Percentiles rank a stretch among this genome's conserved stretches.
Conservation (phyloP, 495 filamentous ascomycete species). For the Lasiosphaeria hispida region DNA sequence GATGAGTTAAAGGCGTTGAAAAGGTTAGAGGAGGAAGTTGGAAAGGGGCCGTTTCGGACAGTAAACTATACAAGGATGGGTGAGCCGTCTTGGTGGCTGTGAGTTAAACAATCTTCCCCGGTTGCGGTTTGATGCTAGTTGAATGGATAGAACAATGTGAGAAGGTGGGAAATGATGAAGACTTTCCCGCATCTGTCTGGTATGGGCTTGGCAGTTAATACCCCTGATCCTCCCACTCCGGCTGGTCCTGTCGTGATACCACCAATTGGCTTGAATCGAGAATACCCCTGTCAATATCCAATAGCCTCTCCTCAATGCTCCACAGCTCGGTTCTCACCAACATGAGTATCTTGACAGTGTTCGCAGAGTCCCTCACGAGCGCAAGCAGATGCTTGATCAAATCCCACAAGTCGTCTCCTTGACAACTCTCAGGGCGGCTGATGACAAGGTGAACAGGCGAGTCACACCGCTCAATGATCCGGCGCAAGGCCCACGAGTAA, state of each 20-base stretch:
- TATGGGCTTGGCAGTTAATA: background rate
- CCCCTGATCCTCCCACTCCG: background rate
- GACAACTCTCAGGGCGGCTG: background rate
- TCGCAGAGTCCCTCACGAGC: background rate
- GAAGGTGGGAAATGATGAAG: too few relatives aligned
- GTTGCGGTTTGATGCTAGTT: too few relatives aligned
- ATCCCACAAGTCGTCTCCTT: background rate
- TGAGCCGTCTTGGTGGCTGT: constrained; percentile 6
- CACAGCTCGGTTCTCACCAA: constrained; percentile 6
- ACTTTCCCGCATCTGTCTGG: too few relatives aligned
- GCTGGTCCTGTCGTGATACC: background rate
- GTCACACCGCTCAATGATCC: background rate
- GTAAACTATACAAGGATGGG: background rate
- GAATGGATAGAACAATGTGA: too few relatives aligned
- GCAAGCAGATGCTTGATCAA: constrained; percentile 1
- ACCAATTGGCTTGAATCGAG: background rate
- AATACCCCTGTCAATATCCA: background rate
- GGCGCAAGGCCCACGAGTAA: background rate
- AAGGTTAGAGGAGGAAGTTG: constrained; percentile 3
- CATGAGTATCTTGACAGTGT: constrained; percentile 4
- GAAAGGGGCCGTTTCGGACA: constrained; percentile 2
- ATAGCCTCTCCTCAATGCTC: constrained; percentile 7
- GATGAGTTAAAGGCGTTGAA: constrained; percentile 8
- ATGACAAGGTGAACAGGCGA: constrained; percentile 1
- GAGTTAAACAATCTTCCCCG: background rate